A percentile compares a stretch with the other conserved stretches of the same genome.
These are phyloP conservation scores for Ceratobasidium sp. DNA, from an alignment of 1,284 basidiomycete species.

Conservation along the genomic window DNA sequence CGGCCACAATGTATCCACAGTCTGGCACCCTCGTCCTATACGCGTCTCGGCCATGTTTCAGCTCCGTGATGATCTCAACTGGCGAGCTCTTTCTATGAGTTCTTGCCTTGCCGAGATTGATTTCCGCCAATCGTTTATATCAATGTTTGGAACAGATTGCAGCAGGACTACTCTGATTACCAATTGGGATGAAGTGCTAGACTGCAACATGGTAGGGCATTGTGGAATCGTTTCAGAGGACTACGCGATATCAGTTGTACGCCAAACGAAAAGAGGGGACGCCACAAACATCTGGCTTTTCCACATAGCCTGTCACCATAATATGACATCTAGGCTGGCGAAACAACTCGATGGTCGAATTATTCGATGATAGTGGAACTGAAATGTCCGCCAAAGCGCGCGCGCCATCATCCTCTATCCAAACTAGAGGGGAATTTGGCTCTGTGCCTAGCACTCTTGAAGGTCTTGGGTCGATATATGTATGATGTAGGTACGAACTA, in stretches of 20 bases:
- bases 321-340: slow-evolving; percentile 16
- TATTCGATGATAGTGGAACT: slow-evolving; percentile 15
- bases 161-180: slow-evolving; percentile 20
- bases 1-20: neutral
- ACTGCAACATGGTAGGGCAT: neutral
- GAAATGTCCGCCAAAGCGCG: slow-evolving; percentile 1
- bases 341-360: slow-evolving; percentile 17
- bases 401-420: slow-evolving; percentile 19
- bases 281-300: slow-evolving; percentile 4
- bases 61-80: neutral
- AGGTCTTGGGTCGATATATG: neutral
- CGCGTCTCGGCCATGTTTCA: neutral
- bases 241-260: neutral
- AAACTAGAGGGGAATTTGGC: neutral
- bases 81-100: slow-evolving; percentile 8
- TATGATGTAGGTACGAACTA: neutral
- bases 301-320: slow-evolving; percentile 32
- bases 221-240: neutral
- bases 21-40: neutral
- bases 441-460: slow-evolving; percentile 1
- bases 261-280: neutral
- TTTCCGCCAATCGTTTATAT: slow-evolving; percentile 20
- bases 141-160: slow-evolving; percentile 30
- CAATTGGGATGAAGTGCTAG: neutral
- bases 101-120: slow-evolving; percentile 20